Conservation (phyloP, 1,139 yeast genomes). For the Kurtzmaniella quercitrusa region DNA sequence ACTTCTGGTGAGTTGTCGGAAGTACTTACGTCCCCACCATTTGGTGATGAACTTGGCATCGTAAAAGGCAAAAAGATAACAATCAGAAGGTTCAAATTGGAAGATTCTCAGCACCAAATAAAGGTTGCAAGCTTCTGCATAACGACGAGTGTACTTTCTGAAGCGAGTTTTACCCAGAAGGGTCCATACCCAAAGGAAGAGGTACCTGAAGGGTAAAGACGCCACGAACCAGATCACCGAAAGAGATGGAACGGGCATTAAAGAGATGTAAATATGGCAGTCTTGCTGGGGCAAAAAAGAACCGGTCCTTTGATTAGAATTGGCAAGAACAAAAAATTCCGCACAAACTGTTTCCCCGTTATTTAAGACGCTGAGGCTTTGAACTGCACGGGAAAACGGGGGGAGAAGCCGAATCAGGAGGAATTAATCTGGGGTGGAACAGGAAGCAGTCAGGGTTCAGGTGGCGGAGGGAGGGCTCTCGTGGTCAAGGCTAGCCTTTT, state of each 20-base stretch:
- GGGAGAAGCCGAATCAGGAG: too few relatives aligned
- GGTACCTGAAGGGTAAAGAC: not conserved
- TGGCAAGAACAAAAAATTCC: too few relatives aligned
- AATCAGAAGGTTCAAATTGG: slow-evolving; percentile 1
- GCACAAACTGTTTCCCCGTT: too few relatives aligned
- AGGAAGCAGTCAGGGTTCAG: too few relatives aligned
- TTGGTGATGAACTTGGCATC: slow-evolving; percentile 1
- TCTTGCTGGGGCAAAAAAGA: too few relatives aligned
- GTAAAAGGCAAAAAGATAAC: slow-evolving; percentile 4
- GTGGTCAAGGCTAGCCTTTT: too few relatives aligned
- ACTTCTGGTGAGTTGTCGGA: not conserved
- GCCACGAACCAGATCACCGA: not conserved
- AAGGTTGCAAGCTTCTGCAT: not conserved
- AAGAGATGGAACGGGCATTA: not conserved
- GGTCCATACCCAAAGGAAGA: not conserved
- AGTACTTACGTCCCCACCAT: not conserved
- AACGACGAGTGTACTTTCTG: not conserved
- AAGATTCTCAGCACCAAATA: not conserved
- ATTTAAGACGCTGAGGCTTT: too few relatives aligned
- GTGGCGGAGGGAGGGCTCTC: too few relatives aligned
- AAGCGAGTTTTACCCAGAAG: not conserved
- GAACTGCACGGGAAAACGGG: too few relatives aligned
- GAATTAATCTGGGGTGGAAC: too few relatives aligned
- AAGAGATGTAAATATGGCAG: too few relatives aligned
- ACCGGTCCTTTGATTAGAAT: too few relatives aligned